phyloP scores from a whole-genome alignment of 805 yeast species.

The Maudiozyma serrabonitensis region DNA sequence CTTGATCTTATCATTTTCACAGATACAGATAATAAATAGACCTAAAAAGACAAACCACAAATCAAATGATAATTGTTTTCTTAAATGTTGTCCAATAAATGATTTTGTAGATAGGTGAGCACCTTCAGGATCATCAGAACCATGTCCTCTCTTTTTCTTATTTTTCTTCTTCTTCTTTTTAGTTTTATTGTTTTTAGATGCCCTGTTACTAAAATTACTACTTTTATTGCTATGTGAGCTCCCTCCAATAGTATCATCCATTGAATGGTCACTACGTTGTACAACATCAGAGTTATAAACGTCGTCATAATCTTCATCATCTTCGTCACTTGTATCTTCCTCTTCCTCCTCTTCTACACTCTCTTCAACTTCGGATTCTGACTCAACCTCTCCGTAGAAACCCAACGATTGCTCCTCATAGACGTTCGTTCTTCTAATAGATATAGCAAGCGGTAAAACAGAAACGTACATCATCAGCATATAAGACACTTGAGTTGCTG shows the following conservation, averaged over 20 bases:
- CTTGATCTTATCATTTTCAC: constrained; percentile 59
- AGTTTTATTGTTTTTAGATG: constrained; percentile 10
- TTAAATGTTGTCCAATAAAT: constrained; percentile 77
- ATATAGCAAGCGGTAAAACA: constrained; percentile 90
- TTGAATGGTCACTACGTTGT: background rate
- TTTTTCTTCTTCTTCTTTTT: constrained; percentile 10
- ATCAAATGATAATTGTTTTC: constrained; percentile 88
- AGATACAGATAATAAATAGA: constrained; percentile 73
- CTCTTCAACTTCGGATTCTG: constrained; percentile 20
- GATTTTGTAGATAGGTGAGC: constrained; percentile 28
- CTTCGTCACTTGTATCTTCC: constrained; percentile 7
- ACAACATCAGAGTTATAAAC: constrained; percentile 4
- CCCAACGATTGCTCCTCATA: constrained; percentile 96
- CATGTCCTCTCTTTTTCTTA: constrained; percentile 5
- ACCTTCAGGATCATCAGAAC: background rate
- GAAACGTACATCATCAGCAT: constrained; percentile 98
- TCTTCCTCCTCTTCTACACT: constrained; percentile 11
- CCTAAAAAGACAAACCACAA: constrained; percentile 89
- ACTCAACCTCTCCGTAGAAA: constrained; percentile 43
- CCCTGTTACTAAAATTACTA: background rate
- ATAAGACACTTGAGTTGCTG: constrained; percentile 88
- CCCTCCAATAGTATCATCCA: constrained; percentile 1
- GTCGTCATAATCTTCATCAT: constrained; percentile 7
- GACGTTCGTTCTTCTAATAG: constrained; percentile 93
- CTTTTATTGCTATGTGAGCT: background rate